Conservation (phyloP, 129 eudicot species). For the Heracleum sosnowskyi region DNA sequence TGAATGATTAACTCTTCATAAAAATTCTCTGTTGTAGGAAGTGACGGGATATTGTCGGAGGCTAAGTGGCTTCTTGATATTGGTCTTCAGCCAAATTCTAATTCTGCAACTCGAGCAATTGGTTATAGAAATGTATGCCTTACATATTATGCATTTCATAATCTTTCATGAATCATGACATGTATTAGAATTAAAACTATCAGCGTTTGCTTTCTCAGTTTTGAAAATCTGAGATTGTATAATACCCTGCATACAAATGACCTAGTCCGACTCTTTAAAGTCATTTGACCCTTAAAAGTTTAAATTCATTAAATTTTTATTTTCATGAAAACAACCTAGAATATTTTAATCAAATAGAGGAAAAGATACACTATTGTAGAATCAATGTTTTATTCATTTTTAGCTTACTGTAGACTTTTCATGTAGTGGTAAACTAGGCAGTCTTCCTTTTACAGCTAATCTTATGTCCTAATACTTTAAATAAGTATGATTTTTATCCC, state of each 20-base stretch:
- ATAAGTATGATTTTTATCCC: neutral
- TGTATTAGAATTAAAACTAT: neutral
- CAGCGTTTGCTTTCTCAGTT: slow-evolving; percentile 2
- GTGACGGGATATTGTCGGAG: slow-evolving; percentile 78
- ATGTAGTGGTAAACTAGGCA: neutral
- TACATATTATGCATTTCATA: neutral
- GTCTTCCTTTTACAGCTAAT: neutral
- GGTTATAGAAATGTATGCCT: slow-evolving; percentile 81
- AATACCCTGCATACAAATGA: neutral
- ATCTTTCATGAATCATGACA: neutral
- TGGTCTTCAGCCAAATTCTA: slow-evolving; percentile 82
- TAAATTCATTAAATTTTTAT: neutral
- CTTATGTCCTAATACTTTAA: neutral
- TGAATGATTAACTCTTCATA: neutral
- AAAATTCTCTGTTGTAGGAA: slow-evolving; percentile 30
- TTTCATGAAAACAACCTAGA: neutral
- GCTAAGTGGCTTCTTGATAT: slow-evolving; percentile 90
- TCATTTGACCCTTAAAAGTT: neutral
- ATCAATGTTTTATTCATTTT: neutral
- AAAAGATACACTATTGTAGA: neutral
- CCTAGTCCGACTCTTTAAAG: neutral
- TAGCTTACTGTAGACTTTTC: neutral
- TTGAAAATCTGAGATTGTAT: neutral
- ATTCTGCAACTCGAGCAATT: slow-evolving; percentile 96
- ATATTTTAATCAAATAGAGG: neutral